Percentiles rank a stretch among this genome's conserved stretches.
Evolutionary conservation across 176 grass and related monocot genomes (phyloP).

Genomic region (Eragrostis nindensis): DNA sequence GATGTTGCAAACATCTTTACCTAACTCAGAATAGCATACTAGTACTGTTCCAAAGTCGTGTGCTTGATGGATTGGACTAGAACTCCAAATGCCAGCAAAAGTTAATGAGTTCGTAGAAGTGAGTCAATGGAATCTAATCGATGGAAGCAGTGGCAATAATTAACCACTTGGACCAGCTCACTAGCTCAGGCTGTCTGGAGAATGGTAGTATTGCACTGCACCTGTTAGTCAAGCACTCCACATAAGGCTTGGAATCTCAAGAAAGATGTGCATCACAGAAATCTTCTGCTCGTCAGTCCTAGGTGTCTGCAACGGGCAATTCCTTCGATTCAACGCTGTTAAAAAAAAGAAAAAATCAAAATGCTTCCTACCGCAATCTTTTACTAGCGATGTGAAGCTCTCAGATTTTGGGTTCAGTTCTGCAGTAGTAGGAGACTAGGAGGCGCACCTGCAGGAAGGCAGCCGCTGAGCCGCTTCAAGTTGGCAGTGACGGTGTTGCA

Average conservation of each 20-base stretch:
- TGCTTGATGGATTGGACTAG: background rate
- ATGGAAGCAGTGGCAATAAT: constrained; percentile 29
- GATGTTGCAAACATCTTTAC: background rate
- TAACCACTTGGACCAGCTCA: constrained; percentile 30
- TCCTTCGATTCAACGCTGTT: background rate
- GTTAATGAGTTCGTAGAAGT: background rate
- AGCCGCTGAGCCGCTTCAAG: too few species aligned
- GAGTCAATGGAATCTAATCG: constrained; percentile 30
- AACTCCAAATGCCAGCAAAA: constrained; percentile 12
- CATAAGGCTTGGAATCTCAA: constrained; percentile 43
- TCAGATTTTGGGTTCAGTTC: too few species aligned
- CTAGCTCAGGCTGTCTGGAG: constrained; percentile 45
- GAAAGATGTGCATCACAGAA: constrained; percentile 32
- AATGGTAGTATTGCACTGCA: background rate
- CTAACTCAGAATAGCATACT: background rate
- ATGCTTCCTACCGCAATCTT: background rate
- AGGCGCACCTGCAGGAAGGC: too few species aligned
- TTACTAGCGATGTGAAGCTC: too few species aligned
- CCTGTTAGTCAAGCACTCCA: constrained; percentile 40
- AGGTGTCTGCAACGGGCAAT: background rate
- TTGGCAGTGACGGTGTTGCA: too few species aligned
- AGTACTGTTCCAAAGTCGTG: background rate
- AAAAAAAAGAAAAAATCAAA: background rate
- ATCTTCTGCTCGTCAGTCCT: background rate
- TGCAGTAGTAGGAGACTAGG: too few species aligned